Conservation (phyloP, 2,329 filamentous ascomycete species). For the Aureobasidium sp. region DNA sequence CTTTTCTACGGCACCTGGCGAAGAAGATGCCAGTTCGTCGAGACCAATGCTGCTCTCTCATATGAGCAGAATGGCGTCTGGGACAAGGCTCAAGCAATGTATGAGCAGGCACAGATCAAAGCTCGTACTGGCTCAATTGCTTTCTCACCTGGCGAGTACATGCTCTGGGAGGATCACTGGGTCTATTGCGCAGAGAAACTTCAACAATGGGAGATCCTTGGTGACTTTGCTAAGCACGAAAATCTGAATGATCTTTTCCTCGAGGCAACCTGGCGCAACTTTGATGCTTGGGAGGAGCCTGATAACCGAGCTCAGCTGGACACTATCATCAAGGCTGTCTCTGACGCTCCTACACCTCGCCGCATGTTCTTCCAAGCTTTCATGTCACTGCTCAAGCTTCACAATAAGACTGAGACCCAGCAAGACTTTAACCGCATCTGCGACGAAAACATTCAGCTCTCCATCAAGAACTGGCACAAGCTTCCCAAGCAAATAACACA, state of each 20-base stretch:
- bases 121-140: constrained; percentile 92
- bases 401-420: constrained; percentile 74
- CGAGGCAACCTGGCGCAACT: constrained; percentile 91
- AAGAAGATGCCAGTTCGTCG: constrained; percentile 88
- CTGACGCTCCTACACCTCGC: constrained; percentile 90
- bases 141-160: constrained; percentile 94
- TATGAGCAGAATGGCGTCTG: constrained; percentile 99
- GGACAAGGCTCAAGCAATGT: constrained; percentile 97
- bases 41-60: constrained; percentile 93
- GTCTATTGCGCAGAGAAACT: constrained; percentile 94
- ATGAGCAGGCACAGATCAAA: constrained; percentile 94
- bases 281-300: constrained; percentile 86
- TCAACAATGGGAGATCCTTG: constrained; percentile 97
- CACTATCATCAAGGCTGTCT: constrained; percentile 90
- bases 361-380: constrained; percentile 98
- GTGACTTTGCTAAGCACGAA: constrained; percentile 97
- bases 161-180: constrained; percentile 99
- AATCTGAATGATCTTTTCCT: constrained; percentile 95
- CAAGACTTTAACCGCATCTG: constrained; percentile 83
- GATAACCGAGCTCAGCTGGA: constrained; percentile 86
- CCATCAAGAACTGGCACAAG: constrained; percentile 98
- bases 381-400: constrained; percentile 90
- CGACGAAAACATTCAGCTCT: constrained; percentile 94
- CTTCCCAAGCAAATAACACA: constrained; percentile 90
- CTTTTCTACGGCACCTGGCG: constrained; percentile 97